Evolutionary conservation across 495 filamentous ascomycete genomes (phyloP), one percentile per base, ranked within the genome.

Genomic region (Penicillium subrubescens): DNA sequence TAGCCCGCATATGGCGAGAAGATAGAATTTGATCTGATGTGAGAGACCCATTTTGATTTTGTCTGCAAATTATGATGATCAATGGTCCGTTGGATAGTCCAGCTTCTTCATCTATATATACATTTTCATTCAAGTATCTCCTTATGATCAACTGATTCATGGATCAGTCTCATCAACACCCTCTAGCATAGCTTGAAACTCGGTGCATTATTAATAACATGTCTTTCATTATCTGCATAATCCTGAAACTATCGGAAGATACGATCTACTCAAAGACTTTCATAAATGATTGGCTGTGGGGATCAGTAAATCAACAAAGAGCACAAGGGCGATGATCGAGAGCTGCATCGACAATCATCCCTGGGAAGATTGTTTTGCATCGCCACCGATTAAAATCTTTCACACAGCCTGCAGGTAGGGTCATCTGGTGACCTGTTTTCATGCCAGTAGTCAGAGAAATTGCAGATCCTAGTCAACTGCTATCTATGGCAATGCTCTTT

Each of bases 311-410:
- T 50, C 57, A 37, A 60, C 35, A 58, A 41, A 58, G 56, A 58
- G 37, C 17, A 44, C n/a, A 44, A 27, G 29, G 56, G 25, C 14
- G 12, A 14, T 33, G 25, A 19, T 5, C 6, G 14, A 29, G 56
- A 31, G 5, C 11, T 33, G 56, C 56, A 44, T 58, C 53, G 27
- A 58, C 56, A 58, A 58, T 58, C 35, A 15, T 33, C 19, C n/a
- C 37, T 29, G 35, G 4, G 15, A 6, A 58, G 29, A 58, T 58
- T 58, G 56, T 44, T 58, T n/a, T 25, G 3, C 35, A n/a, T 31
- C 27, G 25, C 51, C 51, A 54, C n/a, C 0, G 25, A 21, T 31
- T 2, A 31, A 17, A 21, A 35, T 5, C 31, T 35, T 34, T 56
- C 12, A 52, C 14, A 52, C 8, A 52, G 48, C 25, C 8, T 25